Evolutionary conservation across 2,329 filamentous ascomycete genomes (phyloP), one percentile per base, ranked within the genome.

Genomic region (Hyphodiscus sp.): DNA sequence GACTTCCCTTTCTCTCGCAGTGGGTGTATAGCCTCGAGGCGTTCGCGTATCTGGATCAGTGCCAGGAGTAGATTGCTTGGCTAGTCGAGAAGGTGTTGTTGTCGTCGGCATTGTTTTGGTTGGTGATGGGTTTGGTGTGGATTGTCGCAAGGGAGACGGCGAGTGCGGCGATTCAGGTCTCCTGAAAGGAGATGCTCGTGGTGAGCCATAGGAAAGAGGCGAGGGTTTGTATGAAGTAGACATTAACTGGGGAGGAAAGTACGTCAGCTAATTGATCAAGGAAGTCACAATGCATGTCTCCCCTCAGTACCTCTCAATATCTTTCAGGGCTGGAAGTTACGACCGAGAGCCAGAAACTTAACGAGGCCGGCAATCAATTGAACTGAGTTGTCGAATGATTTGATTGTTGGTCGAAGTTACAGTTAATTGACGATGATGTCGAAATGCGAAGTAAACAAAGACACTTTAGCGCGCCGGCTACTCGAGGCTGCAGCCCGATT

Each of bases 151-250:
- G 23, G 79, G 72, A 33, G 81, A 86, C 2, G 86, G 84, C 10
- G 86, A 88, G 20, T 80, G 77, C 19, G 82, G 80, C 19, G 81
- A 82, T 61, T 82, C 80, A 50, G 80, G 75, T 61, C 82, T 72
- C 54, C 82, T 78, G 66, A 86, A 86, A 13, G 82, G 82, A 49
- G 82, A 86, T 65, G 73, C 79, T 67, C 87, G 82, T 61, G 86
- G 82, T 61, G 86, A 85, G 60, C 83, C 83, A 71, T 86, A 88
- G 56, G 85, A 85, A 56, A 89, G 72, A 51, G 84, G 84, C 20
- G 85, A 88, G 15, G 85, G 84, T 69, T 87, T 88, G 70, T 86
- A 89, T 53, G 80, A 73, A 48, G 75, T 67, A 49, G 63, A 55
- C 61, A 65, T 66, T 46, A n/a, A 49, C 20, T 48, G 43, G 7